Conservation (phyloP, 2,329 filamentous ascomycete species). For the Chaetomiaceae sp. region DNA sequence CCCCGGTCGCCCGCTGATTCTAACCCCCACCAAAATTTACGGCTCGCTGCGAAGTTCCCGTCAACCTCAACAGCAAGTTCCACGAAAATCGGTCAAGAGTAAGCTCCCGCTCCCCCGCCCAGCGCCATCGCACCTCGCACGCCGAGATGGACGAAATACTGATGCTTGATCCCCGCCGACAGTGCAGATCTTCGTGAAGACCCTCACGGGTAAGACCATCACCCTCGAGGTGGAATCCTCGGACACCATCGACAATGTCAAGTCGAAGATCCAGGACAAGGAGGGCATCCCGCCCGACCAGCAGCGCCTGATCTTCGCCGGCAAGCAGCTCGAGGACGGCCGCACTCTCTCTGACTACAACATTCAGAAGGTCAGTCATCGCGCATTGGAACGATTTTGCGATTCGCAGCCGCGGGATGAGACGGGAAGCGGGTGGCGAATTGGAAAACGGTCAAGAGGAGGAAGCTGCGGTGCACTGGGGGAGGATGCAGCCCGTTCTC, state of each 20-base stretch:
- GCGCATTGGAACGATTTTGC: slow-evolving; percentile 2
- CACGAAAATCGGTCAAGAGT: slow-evolving; percentile 54
- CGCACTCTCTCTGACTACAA: slow-evolving; percentile 97
- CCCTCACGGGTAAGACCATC: slow-evolving; percentile 99
- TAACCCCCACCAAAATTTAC: slow-evolving; percentile 39
- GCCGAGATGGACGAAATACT: slow-evolving; percentile 21
- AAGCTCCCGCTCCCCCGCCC: slow-evolving; percentile 33
- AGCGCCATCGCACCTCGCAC: slow-evolving; percentile 5
- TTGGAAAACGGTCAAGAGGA: slow-evolving; percentile 1
- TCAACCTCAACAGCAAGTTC: slow-evolving; percentile 32
- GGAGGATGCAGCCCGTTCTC: neutral
- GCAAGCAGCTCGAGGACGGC: slow-evolving; percentile 98
- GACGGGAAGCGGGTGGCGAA: neutral
- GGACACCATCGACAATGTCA: slow-evolving; percentile 99
- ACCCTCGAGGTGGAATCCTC: slow-evolving; percentile 98
- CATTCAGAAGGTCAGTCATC: slow-evolving; percentile 81
- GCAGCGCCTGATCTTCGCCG: slow-evolving; percentile 97
- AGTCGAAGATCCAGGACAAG: slow-evolving; percentile 99
- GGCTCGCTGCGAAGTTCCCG: slow-evolving; percentile 30
- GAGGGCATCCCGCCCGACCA: slow-evolving; percentile 97
- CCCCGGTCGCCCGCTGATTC: slow-evolving; percentile 15
- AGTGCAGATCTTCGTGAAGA: slow-evolving; percentile 89
- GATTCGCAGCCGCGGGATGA: slow-evolving; percentile 4
- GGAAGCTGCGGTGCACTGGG: neutral
- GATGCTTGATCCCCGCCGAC: slow-evolving; percentile 17